Conservation (phyloP, 108 stramenopile genomes). For the Conticribra weissflogii region DNA sequence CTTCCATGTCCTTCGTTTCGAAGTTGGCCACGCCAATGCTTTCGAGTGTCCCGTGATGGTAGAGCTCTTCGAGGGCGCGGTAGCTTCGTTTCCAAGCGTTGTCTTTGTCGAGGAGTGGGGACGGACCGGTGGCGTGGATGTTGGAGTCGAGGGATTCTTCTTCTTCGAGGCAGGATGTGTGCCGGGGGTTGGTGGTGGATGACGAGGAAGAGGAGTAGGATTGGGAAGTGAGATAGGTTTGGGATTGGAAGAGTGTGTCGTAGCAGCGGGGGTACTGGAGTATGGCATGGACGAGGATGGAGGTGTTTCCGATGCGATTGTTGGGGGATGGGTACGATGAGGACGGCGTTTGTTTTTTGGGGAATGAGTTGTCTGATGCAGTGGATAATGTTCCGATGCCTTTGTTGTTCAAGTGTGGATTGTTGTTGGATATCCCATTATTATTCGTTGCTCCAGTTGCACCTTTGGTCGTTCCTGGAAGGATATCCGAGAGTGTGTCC, state of each 20-base stretch:
- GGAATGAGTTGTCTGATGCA: no score
- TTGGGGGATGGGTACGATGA: constrained; percentile 10
- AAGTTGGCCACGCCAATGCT: constrained; percentile 88
- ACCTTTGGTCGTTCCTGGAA: no score
- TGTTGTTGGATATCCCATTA: no score
- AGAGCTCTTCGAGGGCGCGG: constrained; percentile 79
- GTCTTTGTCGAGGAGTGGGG: constrained; percentile 66
- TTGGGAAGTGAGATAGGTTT: neutral
- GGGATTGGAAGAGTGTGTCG: constrained; percentile 51
- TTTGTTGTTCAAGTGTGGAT: no score
- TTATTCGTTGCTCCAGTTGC: no score
- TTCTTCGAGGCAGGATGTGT: constrained; percentile 77
- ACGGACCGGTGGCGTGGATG: constrained; percentile 38
- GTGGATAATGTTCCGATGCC: neutral
- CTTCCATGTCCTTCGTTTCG: constrained; percentile 62
- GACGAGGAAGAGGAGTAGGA: constrained; percentile 10
- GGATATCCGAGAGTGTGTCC: constrained; percentile 50
- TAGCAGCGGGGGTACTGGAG: constrained; percentile 85
- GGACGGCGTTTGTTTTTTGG: constrained; percentile 4
- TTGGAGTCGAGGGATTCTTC: constrained; percentile 53
- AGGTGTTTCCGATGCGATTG: neutral
- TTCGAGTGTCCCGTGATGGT: constrained; percentile 48
- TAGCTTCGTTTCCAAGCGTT: constrained; percentile 79
- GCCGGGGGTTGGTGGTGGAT: constrained; percentile 34
- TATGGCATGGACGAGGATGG: constrained; percentile 64